Conservation (phyloP, 169 alveolate genomes). For the Eimeria sp. region DNA sequence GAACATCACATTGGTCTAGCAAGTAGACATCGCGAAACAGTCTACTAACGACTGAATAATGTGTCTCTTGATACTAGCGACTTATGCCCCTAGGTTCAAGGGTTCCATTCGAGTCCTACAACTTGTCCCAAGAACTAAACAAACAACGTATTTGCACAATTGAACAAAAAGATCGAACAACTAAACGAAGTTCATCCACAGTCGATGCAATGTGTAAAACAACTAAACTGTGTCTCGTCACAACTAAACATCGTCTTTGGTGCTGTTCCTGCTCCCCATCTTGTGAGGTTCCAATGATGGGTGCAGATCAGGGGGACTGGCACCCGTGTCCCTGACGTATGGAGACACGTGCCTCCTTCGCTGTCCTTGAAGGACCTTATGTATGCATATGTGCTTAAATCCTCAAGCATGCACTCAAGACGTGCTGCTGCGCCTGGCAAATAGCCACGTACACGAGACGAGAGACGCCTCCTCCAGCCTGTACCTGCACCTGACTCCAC, state of each 20-base stretch:
- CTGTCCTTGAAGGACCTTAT: not conserved
- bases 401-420: not conserved
- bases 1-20: not conserved
- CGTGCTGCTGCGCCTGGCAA: constrained; percentile 10
- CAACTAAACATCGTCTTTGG: not conserved
- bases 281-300: not conserved
- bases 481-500: not conserved
- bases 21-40: not conserved
- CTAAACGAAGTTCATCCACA: not conserved
- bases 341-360: not conserved
- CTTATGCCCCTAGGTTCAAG: not conserved
- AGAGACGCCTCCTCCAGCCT: not conserved
- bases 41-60: not conserved
- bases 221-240: not conserved
- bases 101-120: not conserved
- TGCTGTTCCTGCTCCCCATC: constrained; percentile 28
- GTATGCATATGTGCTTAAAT: not conserved
- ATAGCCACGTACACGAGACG: not conserved
- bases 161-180: not conserved
- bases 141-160: not conserved
- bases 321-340: not conserved
- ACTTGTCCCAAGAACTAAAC: not conserved
- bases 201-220: not conserved
- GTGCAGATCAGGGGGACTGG: not conserved
- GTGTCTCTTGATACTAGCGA: not conserved